phyloP scores from a whole-genome alignment of 2,329 filamentous ascomycete species.

The Ophiostoma perfectum region DNA sequence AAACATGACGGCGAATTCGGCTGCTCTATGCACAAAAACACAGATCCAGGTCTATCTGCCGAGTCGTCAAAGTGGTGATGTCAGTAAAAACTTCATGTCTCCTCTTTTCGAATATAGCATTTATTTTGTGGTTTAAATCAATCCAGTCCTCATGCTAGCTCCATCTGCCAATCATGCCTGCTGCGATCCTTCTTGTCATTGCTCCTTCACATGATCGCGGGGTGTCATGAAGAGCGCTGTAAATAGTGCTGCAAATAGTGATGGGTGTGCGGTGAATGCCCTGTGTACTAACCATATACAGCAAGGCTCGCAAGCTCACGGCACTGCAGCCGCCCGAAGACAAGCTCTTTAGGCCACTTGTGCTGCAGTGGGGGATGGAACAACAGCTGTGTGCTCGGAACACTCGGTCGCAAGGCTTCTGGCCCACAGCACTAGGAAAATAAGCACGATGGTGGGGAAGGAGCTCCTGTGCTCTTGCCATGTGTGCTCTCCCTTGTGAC shows the following conservation, averaged over 20 bases:
- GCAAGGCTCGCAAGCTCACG: neutral
- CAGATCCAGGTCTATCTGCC: neutral
- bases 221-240: neutral
- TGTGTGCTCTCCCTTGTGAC: neutral
- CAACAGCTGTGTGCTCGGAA: conserved; percentile 18
- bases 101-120: neutral
- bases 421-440: conserved; percentile 5
- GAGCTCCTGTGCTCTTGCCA: conserved; percentile 2
- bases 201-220: neutral
- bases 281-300: neutral
- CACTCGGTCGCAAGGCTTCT: conserved; percentile 18
- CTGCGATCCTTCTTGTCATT: neutral
- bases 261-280: no score
- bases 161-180: no score
- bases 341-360: neutral
- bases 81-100: neutral
- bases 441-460: conserved; percentile 6
- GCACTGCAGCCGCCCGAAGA: neutral
- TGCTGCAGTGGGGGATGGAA: neutral
- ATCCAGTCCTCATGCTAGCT: neutral
- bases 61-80: conserved; percentile 4
- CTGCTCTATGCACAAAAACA: neutral
- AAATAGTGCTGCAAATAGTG: neutral
- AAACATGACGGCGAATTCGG: neutral
- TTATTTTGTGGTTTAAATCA: neutral